These are phyloP conservation scores for Diaporthe aspalathi DNA, from an alignment of 2,329 filamentous ascomycete genomes.

Conservation along the genomic window DNA sequence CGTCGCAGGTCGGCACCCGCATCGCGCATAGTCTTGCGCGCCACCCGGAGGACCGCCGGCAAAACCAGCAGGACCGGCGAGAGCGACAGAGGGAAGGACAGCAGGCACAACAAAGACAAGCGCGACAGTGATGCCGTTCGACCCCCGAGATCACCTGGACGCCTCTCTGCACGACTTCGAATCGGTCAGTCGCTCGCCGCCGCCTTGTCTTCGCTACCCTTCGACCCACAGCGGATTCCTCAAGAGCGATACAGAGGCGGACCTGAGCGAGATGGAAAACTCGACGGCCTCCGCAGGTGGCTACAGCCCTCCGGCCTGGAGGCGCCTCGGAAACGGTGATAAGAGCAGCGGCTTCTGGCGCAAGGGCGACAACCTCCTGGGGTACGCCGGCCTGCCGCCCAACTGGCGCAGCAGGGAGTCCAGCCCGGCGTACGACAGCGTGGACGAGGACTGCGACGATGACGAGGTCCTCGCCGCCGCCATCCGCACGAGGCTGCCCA, in stretches of 20 bases:
- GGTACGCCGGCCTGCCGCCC: conserved; percentile 41
- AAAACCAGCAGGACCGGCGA: conserved; percentile 37
- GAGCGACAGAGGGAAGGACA: conserved; percentile 39
- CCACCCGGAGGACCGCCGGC: conserved; percentile 33
- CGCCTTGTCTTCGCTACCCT: conserved; percentile 55
- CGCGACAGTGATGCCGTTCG: conserved; percentile 39
- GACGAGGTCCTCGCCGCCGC: conserved; percentile 62
- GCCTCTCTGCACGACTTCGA: conserved; percentile 65
- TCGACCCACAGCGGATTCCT: conserved; percentile 57
- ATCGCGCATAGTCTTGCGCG: conserved; percentile 38
- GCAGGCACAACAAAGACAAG: conserved; percentile 42
- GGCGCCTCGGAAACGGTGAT: conserved; percentile 69
- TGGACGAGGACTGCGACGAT: conserved; percentile 48
- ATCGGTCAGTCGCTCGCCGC: conserved; percentile 54
- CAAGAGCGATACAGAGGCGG: conserved; percentile 50
- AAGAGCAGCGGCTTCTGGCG: conserved; percentile 72
- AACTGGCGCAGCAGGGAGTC: conserved; percentile 43
- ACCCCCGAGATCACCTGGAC: conserved; percentile 56
- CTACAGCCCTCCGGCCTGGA: conserved; percentile 71
- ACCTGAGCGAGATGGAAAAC: conserved; percentile 56
- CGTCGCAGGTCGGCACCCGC: conserved; percentile 31
- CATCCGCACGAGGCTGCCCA: conserved; percentile 65
- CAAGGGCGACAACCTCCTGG: conserved; percentile 48
- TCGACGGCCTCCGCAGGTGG: conserved; percentile 61
- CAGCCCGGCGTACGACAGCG: conserved; percentile 51